phyloP scores from a whole-genome alignment of 2,329 filamentous ascomycete genomes.

The Monosporascus sp. region DNA sequence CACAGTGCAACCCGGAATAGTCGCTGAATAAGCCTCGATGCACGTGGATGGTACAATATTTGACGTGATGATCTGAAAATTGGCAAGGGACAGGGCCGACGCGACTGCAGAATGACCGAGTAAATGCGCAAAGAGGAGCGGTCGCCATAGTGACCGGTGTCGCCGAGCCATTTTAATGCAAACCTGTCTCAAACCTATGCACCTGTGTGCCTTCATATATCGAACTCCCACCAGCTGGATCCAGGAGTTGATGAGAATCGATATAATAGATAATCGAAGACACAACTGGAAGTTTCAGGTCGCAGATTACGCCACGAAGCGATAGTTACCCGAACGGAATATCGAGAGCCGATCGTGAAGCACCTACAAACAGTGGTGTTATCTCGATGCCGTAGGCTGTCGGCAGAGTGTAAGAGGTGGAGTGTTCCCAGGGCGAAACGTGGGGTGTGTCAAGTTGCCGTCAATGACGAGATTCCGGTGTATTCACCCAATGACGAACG shows the following conservation, averaged over 20 bases:
- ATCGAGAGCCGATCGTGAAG: too few relatives aligned
- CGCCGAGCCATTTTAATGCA: not conserved
- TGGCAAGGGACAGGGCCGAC: conserved; percentile 22
- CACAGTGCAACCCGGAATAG: conserved; percentile 18
- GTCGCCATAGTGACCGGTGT: conserved; percentile 9
- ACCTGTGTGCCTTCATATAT: not conserved
- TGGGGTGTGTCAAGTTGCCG: conserved; percentile 16
- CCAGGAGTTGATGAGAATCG: too few relatives aligned
- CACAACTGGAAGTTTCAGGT: too few relatives aligned
- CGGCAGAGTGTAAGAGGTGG: not conserved
- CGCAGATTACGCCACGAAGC: too few relatives aligned
- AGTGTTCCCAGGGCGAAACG: conserved; percentile 15
- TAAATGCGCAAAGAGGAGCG: conserved; percentile 11
- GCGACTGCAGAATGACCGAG: conserved; percentile 12
- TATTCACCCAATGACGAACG: conserved; percentile 9
- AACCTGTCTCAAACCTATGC: not conserved
- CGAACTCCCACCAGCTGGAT: not conserved
- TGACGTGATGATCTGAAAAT: conserved; percentile 23
- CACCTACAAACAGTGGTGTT: too few relatives aligned
- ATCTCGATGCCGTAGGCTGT: too few relatives aligned
- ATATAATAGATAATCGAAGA: too few relatives aligned
- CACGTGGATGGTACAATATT: conserved; percentile 20
- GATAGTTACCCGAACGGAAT: too few relatives aligned
- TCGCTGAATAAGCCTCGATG: conserved; percentile 18
- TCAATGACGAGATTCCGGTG: conserved; percentile 10